Evolutionary conservation across 768 basidiomycete genomes (phyloP).

Genomic region (Artomyces pyxidatus): DNA sequence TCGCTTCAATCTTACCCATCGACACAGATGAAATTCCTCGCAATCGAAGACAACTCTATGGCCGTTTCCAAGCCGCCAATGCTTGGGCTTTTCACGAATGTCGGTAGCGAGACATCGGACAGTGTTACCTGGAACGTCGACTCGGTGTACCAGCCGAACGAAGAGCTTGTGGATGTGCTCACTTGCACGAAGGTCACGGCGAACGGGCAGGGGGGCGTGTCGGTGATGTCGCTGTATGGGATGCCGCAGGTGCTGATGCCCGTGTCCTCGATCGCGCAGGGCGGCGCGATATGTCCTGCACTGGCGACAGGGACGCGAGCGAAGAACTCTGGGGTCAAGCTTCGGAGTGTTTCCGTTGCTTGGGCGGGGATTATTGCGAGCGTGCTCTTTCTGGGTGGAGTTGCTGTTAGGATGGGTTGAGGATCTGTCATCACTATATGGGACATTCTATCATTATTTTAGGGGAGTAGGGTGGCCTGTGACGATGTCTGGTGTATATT

Average conservation of each 20-base stretch:
- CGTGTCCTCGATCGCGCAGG: conserved; percentile 19
- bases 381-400: too few relatives aligned
- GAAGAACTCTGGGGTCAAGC: too few relatives aligned
- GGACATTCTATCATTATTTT: too few relatives aligned
- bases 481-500: too few relatives aligned
- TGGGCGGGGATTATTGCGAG: too few relatives aligned
- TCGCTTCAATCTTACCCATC: neutral
- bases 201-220: conserved; percentile 34
- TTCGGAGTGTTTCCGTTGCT: too few relatives aligned
- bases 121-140: conserved; percentile 34
- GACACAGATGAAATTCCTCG: conserved; percentile 39
- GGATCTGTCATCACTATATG: too few relatives aligned
- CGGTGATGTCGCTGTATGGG: conserved; percentile 31
- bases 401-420: too few relatives aligned
- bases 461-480: too few relatives aligned
- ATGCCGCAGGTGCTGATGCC: conserved; percentile 39
- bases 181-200: conserved; percentile 35
- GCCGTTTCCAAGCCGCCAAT: conserved; percentile 49
- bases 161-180: conserved; percentile 44
- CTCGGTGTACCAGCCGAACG: conserved; percentile 31
- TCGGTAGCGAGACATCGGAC: conserved; percentile 31
- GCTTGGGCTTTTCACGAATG: conserved; percentile 48
- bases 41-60: conserved; percentile 31
- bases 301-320: conserved; percentile 12
- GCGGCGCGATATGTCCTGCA: conserved; percentile 16